Percentiles rank a stretch among this genome's conserved stretches.
Evolutionary conservation across 225 moss, liverwort and hornwort species (phyloP).

Genomic region (Rhytidiadelphus loreus): DNA sequence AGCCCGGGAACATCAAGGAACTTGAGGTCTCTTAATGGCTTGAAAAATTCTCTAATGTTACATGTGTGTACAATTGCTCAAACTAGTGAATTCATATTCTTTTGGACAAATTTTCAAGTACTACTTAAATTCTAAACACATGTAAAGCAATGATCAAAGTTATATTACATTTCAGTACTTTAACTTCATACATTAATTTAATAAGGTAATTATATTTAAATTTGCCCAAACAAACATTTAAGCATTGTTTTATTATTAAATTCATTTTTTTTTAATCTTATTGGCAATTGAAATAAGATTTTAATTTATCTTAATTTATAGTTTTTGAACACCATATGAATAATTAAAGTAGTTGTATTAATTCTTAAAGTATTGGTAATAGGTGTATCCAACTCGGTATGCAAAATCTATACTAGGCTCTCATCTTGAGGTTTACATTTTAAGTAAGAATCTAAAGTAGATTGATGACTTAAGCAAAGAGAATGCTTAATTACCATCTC

Average conservation of each 20-base stretch:
- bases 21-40: too few relatives aligned
- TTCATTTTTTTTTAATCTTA: not conserved
- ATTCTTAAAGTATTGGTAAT: too few relatives aligned
- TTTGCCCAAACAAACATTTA: not conserved
- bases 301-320: not conserved
- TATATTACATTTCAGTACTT: not conserved
- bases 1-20: too few relatives aligned
- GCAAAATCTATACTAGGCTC: too few relatives aligned
- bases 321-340: not conserved
- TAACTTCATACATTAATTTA: fast-evolving
- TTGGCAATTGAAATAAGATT: not conserved
- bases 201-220: not conserved
- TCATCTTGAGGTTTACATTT: too few relatives aligned
- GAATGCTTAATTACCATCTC: too few relatives aligned
- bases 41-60: too few relatives aligned
- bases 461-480: too few relatives aligned
- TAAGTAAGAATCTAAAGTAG: too few relatives aligned
- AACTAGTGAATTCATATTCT: not conserved
- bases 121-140: too few relatives aligned
- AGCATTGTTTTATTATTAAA: not conserved
- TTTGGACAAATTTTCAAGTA: not conserved
- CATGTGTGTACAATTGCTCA: not conserved
- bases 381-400: too few relatives aligned
- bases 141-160: not conserved
- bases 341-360: too few relatives aligned